Base-by-base conservation (phyloP, 768 basidiomycete species). In the Pholiota molesta region DNA sequence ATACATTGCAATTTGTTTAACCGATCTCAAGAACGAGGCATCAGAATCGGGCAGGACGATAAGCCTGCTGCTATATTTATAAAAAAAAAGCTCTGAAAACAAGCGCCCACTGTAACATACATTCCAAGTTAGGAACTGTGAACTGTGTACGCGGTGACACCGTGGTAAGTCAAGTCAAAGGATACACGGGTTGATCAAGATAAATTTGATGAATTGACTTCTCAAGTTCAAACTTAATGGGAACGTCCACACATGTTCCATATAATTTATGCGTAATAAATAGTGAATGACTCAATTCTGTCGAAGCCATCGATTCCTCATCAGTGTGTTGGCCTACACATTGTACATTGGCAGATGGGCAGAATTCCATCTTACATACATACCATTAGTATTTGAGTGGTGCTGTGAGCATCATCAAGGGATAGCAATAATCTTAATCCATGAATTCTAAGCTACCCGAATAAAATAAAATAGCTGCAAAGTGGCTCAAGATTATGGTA, bases 401-500 rank as follows among this genome's bases (percentile, higher is more conserved):
- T 53, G 28, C 11, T 29, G 52, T 13, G 14, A 28, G 16, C 55
- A 17, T 42, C 40, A 17, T 16, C n/a, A 26, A 35, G 3, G 35
- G 45, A 21, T 11, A 23, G 21, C 13, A 19, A 57, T 49, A 35
- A 28, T 28, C 42, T 29, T 37, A 39, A 23, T 35, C 57, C 23
- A 35, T 37, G 47, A 19, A 60, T 54, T 60, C 60, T 66, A 67
- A 35, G 49, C 37, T 63, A 57, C 54, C 47, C 47, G 57, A 63
- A 66, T 59, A 65, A 68, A 57, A 63, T 62, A 61, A 61, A 60
- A 59, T 59, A 62, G 63, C 60, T 61, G 61, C 57, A 44, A 65
- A 62, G 54, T 52, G 56, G 54, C 62, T 62, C 62, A 61, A 65
- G 61, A 69, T 66, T 68, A 69, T 68, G 66, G 68, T 71, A 68